phyloP scores from a whole-genome alignment of 805 yeast species.

The Hanseniaspora valbyensis region DNA sequence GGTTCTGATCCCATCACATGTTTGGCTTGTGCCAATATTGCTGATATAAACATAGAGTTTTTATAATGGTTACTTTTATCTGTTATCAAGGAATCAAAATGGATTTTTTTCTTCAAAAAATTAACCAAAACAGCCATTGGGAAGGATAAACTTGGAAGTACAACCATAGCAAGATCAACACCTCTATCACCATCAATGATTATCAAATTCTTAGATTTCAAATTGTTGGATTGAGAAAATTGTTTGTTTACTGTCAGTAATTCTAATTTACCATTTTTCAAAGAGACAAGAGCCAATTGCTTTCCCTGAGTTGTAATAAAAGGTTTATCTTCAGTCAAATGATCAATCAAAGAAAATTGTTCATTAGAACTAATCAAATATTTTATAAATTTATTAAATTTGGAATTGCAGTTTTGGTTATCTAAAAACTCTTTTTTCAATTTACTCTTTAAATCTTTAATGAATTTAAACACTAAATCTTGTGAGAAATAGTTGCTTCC shows the following conservation, averaged over 20 bases:
- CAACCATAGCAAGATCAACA: conserved; percentile 61
- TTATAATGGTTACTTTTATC: conserved; percentile 26
- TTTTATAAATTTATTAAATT: conserved; percentile 27
- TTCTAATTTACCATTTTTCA: conserved; percentile 59
- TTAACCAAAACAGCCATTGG: conserved; percentile 61
- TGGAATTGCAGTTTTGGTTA: conserved; percentile 18
- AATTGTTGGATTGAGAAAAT: conserved; percentile 29
- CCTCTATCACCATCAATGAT: conserved; percentile 80
- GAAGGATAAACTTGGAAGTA: conserved; percentile 52
- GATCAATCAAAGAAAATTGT: conserved; percentile 30
- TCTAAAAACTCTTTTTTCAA: conserved; percentile 18
- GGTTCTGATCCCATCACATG: conserved; percentile 17
- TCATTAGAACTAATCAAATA: conserved; percentile 37
- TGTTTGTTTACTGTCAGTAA: conserved; percentile 57
- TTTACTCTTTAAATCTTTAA: conserved; percentile 29
- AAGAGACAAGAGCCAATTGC: conserved; percentile 36
- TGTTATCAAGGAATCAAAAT: conserved; percentile 33
- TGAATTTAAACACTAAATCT: conserved; percentile 31
- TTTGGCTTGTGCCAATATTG: conserved; percentile 25
- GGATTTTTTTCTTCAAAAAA: conserved; percentile 63
- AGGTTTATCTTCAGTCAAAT: neutral
- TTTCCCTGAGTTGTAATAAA: conserved; percentile 13
- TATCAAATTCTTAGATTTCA: conserved; percentile 54
- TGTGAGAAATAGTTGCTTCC: conserved; percentile 49
- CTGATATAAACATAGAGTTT: conserved; percentile 23